Evolutionary conservation across 306 rosid genomes (phyloP).

Genomic region (Calophaca sinica): DNA sequence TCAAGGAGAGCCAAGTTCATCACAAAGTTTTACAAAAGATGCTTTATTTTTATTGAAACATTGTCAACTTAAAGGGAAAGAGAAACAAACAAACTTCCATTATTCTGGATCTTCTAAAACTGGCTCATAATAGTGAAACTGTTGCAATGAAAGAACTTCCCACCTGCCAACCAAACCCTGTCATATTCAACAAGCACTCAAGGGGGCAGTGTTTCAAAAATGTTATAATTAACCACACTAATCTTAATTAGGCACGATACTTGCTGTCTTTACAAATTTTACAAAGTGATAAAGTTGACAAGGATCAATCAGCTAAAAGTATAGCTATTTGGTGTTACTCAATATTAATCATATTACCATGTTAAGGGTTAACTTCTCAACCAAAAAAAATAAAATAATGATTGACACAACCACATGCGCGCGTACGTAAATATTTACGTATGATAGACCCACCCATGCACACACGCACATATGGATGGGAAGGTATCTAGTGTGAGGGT

Average conservation of each 20-base stretch:
- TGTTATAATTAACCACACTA: constrained; percentile 31
- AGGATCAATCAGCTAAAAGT: constrained; percentile 1
- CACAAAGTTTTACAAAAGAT: background rate
- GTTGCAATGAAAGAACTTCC: constrained; percentile 29
- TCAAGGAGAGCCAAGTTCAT: no score
- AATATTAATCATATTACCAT: background rate
- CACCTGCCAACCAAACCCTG: constrained; percentile 34
- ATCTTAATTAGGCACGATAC: constrained; percentile 25
- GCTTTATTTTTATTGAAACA: constrained; percentile 13
- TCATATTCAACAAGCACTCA: constrained; percentile 22
- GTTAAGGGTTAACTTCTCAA: background rate
- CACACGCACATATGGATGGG: no score
- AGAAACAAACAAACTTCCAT: background rate
- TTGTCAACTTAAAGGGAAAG: background rate
- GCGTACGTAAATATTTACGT: no score
- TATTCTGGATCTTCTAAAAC: constrained; percentile 12
- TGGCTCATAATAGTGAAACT: background rate
- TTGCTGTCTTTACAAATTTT: background rate
- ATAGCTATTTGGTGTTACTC: background rate
- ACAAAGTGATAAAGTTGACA: constrained; percentile 3
- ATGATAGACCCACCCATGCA: no score
- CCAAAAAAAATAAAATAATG: no score
- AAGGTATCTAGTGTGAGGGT: no score
- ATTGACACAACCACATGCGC: no score
- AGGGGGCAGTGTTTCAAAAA: constrained; percentile 2